Conservation (phyloP, 116 monocot genomes). For the Dioscorea cayenensis region DNA sequence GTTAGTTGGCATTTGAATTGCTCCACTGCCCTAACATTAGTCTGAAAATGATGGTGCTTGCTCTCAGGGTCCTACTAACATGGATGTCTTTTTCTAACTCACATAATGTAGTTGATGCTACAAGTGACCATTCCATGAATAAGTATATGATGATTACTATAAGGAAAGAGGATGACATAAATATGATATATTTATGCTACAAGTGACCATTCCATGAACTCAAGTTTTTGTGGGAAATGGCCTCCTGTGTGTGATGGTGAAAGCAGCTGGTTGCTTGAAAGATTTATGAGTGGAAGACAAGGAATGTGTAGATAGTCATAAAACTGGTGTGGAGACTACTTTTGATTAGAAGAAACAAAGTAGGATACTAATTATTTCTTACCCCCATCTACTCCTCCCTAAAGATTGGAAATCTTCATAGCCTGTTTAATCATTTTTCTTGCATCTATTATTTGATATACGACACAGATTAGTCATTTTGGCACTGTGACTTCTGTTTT, state of each 20-base stretch:
- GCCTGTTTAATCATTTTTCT: too few relatives aligned
- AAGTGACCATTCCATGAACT: not conserved
- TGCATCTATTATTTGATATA: too few relatives aligned
- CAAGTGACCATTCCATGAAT: not conserved
- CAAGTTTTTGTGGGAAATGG: not conserved
- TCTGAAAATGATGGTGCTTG: not conserved
- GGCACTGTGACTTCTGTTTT: too few relatives aligned
- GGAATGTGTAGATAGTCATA: not conserved
- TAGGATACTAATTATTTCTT: not conserved
- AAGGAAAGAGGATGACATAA: not conserved
- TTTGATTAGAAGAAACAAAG: constrained; percentile 11
- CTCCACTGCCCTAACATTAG: not conserved
- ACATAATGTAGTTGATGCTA: not conserved
- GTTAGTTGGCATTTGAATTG: not conserved
- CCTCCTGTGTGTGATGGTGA: not conserved
- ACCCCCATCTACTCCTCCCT: too few relatives aligned
- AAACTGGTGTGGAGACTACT: not conserved
- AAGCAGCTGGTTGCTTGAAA: constrained; percentile 4
- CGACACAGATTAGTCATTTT: too few relatives aligned
- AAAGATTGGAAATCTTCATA: too few relatives aligned
- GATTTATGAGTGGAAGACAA: not conserved
- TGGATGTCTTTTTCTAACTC: not conserved
- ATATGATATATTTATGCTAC: too few relatives aligned
- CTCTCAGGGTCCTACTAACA: not conserved
- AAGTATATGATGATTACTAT: not conserved